Percentiles rank a stretch among this genome's conserved stretches.
Evolutionary conservation across 2,329 filamentous ascomycete genomes (phyloP).

Genomic region (Leptographium wingfieldii): DNA sequence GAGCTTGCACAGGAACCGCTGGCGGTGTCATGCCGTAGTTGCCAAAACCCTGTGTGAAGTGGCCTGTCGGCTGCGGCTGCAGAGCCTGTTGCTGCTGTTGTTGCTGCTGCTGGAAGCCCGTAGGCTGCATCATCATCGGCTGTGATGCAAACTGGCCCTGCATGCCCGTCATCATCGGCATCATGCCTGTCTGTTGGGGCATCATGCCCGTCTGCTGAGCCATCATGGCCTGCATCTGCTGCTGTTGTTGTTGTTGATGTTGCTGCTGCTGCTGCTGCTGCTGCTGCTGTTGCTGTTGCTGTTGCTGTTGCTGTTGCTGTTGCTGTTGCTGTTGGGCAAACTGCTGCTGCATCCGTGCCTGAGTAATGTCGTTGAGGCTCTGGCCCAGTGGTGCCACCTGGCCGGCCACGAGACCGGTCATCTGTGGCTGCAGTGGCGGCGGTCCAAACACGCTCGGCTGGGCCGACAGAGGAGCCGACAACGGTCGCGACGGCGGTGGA

Average conservation of each 20-base stretch:
- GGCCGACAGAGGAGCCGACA: slow-evolving; percentile 77
- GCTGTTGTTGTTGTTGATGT: slow-evolving; percentile 21
- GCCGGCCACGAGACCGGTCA: slow-evolving; percentile 53
- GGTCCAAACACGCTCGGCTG: slow-evolving; percentile 61
- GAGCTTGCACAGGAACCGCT: slow-evolving; percentile 40
- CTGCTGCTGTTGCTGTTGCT: slow-evolving; percentile 33
- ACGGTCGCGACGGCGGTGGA: slow-evolving; percentile 56
- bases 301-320: slow-evolving; percentile 35
- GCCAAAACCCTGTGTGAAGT: slow-evolving; percentile 31
- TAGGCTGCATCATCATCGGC: slow-evolving; percentile 46
- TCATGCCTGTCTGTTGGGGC: slow-evolving; percentile 26
- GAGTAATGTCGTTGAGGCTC: slow-evolving; percentile 60
- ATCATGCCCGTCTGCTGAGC: slow-evolving; percentile 26
- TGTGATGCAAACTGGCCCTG: slow-evolving; percentile 16
- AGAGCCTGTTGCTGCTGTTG: slow-evolving; percentile 44
- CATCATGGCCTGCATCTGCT: slow-evolving; percentile 25
- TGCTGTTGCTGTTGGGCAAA: no score
- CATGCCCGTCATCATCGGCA: slow-evolving; percentile 33
- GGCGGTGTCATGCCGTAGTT: slow-evolving; percentile 26
- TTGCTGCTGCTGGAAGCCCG: slow-evolving; percentile 42
- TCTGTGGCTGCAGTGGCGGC: slow-evolving; percentile 68
- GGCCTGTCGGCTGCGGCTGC: slow-evolving; percentile 65
- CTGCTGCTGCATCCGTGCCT: slow-evolving; percentile 48
- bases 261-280: slow-evolving; percentile 35
- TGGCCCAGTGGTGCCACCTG: slow-evolving; percentile 62